Conservation (phyloP, 371 early-diverging fungal genomes). For the Choanephora cucurbitarum region DNA sequence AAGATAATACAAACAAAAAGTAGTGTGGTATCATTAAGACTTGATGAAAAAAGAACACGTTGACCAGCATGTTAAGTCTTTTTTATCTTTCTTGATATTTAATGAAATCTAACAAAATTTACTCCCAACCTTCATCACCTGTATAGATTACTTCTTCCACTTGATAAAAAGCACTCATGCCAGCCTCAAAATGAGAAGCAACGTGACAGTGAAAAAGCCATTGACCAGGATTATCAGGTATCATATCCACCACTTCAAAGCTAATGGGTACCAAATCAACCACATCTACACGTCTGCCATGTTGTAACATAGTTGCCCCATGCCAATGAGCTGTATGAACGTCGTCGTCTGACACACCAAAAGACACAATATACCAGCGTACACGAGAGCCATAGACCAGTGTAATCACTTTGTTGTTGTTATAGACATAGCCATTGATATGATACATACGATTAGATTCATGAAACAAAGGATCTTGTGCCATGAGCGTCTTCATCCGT, state of each 20-base stretch:
- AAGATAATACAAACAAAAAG: no score
- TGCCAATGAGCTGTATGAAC: constrained; percentile 60
- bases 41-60: no score
- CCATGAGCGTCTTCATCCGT: constrained; percentile 5
- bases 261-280: constrained; percentile 48
- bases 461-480: constrained; percentile 29
- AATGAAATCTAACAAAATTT: not conserved
- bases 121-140: constrained; percentile 51
- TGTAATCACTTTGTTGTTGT: constrained; percentile 42
- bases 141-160: constrained; percentile 45
- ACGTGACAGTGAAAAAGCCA: constrained; percentile 61
- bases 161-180: constrained; percentile 54
- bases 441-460: constrained; percentile 56
- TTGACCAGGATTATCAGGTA: constrained; percentile 55
- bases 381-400: constrained; percentile 43
- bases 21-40: no score
- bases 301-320: constrained; percentile 42
- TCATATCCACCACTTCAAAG: constrained; percentile 49
- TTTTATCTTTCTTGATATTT: no score
- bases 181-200: constrained; percentile 46
- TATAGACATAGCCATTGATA: constrained; percentile 53
- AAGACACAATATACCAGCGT: constrained; percentile 52
- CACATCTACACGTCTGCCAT: constrained; percentile 52
- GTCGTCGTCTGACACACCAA: constrained; percentile 45
- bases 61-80: no score